Evolutionary conservation across 352 stramenopile species (phyloP).

Genomic region (Globisporangium spinosum): DNA sequence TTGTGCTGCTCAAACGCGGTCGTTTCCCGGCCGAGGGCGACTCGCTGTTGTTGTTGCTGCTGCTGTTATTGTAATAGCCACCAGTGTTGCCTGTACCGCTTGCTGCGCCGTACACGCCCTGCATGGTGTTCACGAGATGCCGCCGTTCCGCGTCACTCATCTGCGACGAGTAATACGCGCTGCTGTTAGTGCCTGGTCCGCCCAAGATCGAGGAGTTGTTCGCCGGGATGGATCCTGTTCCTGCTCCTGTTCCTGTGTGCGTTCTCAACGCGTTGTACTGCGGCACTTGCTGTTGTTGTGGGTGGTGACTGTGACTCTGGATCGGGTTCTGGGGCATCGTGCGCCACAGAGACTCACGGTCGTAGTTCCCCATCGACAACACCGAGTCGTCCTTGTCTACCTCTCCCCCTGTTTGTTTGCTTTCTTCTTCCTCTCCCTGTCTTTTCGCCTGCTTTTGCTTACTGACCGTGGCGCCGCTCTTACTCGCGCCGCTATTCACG

Average conservation of each 20-base stretch:
- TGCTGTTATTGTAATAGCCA: slow-evolving; percentile 12
- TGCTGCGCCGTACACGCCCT: slow-evolving; percentile 5
- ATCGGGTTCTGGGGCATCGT: slow-evolving; percentile 40
- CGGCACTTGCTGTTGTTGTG: slow-evolving; percentile 14
- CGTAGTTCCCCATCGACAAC: slow-evolving; percentile 52
- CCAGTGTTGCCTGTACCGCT: neutral
- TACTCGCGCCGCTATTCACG: slow-evolving; percentile 8
- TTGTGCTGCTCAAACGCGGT: slow-evolving; percentile 22
- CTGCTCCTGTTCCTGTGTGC: slow-evolving; percentile 1
- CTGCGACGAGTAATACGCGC: slow-evolving; percentile 14
- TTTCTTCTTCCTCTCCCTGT: slow-evolving; percentile 1
- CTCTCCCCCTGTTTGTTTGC: neutral
- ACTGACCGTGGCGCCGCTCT: neutral
- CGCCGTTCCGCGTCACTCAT: slow-evolving; percentile 12
- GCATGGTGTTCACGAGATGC: slow-evolving; percentile 15
- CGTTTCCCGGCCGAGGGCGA: slow-evolving; percentile 19
- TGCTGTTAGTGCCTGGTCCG: neutral
- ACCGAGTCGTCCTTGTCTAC: neutral
- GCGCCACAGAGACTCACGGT: slow-evolving; percentile 46
- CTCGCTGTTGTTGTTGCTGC: slow-evolving; percentile 6
- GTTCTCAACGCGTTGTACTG: slow-evolving; percentile 17
- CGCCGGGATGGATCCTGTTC: neutral
- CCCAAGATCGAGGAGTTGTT: neutral
- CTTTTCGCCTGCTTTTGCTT: slow-evolving; percentile 13
- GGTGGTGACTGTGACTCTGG: slow-evolving; percentile 9